Base-by-base conservation (phyloP, 768 basidiomycete genomes). In the Hortiboletus campestris region DNA sequence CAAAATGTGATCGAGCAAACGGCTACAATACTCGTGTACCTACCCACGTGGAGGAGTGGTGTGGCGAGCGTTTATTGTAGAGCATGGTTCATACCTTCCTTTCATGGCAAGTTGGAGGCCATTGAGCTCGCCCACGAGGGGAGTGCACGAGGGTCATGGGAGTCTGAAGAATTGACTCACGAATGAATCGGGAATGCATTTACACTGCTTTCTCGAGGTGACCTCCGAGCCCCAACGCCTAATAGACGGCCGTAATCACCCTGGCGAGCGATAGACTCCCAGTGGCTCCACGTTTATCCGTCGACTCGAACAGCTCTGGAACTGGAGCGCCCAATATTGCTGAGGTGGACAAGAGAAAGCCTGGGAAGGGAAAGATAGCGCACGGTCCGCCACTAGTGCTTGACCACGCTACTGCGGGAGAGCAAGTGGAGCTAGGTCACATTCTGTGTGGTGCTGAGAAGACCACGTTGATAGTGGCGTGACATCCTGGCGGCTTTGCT, bases 381-480 rank as follows among this genome's bases (percentile, higher is more conserved):
- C 32, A 31, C 16, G 29, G 22, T 32, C 22, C 19, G 34, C 14
- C 13, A 40, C 16, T 31, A 3, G 25, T 25, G 36, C 44, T 43
- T 13, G 36, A 46, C 45, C 56, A 44, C 12, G 54, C 28, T 56
- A 53, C 60, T 56, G 47, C 48, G 50, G 51, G 45, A 64, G 57
- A 58, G 63, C 50, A 40, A 53, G 51, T 63, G 49, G 40, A 49
- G 56, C 56, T 56, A 55, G 49, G 57, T 55, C 42, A 42, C 40
- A 44, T 56, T 59, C 61, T 49, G 64, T 57, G 57, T 41, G 12
- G 36, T 49, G 43, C 58, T 60, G 61, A 44, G 55, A 49, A 54
- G 46, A 45, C 53, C 64, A 63, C 58, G 56, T 65, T 65, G 53
- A 53, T 47, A 39, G 67, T 66, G 62, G 62, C 60, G 67, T 65